Conservation (phyloP, 108 stramenopile species). For the Cyclotella atomus region DNA sequence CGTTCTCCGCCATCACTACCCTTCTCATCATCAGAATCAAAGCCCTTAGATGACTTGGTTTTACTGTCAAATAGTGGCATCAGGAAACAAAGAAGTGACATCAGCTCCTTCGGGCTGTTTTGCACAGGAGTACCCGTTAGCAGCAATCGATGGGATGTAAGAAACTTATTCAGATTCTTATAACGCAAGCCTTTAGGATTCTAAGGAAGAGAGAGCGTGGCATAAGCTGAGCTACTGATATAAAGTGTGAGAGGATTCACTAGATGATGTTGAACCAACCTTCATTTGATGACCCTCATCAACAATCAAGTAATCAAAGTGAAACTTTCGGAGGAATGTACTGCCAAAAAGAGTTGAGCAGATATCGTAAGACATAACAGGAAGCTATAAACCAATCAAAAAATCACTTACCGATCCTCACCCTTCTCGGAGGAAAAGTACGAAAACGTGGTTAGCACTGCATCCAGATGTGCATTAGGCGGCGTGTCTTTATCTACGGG, state of each 20-base stretch:
- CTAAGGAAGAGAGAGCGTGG: not conserved
- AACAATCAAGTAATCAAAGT: slow-evolving; percentile 81
- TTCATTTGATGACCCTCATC: slow-evolving; percentile 86
- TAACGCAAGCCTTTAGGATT: slow-evolving; percentile 77
- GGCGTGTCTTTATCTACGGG: slow-evolving; percentile 21
- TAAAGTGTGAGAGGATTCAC: not conserved
- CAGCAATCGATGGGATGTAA: slow-evolving; percentile 65
- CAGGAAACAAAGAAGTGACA: slow-evolving; percentile 86
- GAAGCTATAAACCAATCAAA: too few relatives aligned
- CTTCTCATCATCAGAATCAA: slow-evolving; percentile 56
- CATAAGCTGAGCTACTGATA: not conserved
- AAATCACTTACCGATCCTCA: slow-evolving; percentile 63
- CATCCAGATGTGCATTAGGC: slow-evolving; percentile 54
- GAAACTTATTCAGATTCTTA: slow-evolving; percentile 70
- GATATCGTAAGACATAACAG: not conserved
- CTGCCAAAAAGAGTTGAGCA: not conserved
- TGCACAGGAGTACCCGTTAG: slow-evolving; percentile 85
- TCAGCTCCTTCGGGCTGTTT: slow-evolving; percentile 83
- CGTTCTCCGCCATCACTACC: slow-evolving; percentile 65
- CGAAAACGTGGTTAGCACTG: slow-evolving; percentile 80
- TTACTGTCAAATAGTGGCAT: slow-evolving; percentile 81
- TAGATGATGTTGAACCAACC: too few relatives aligned
- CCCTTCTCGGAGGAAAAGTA: slow-evolving; percentile 82
- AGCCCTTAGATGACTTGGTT: slow-evolving; percentile 34
- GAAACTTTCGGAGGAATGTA: slow-evolving; percentile 73